Base-by-base conservation (phyloP, 2,329 filamentous ascomycete species). In the Pseudogymnoascus sp. region DNA sequence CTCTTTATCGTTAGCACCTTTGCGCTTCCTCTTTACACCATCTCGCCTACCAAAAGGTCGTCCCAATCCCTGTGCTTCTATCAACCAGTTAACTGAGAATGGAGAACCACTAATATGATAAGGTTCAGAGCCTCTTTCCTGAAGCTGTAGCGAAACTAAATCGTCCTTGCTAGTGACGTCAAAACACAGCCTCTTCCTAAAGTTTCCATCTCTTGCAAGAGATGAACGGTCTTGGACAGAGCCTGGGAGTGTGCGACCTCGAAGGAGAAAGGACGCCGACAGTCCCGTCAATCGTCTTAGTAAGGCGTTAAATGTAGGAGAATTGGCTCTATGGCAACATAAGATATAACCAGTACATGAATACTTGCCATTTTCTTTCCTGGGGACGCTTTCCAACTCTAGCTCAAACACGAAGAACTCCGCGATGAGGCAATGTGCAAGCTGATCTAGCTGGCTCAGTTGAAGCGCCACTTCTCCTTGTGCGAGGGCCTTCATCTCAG, bases 321-420 rank as follows among this genome's bases (percentile, higher is more conserved):
- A 60, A 47, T 50, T 37, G 26, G 64, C 60, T 54, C 61, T 62
- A 44, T 63, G 61, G 26, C 63, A 62, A 47, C 63, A 69, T 8
- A 67, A 61, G 61, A 69, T 68, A 61, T 66, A 60, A 54, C 66
- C 62, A 40, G 59, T 64, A 58, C 61, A 65, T 58, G 17, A 63
- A 60, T 68, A 69, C 62, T 59, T 41, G 15, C 63, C 62, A 37
- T 66, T 64, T 44, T 63, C 62, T 47, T 64, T 66, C 54, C 36
- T 35, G 17, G 65, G 65, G 41, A 67, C 60, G 11, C 21, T 54
- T 24, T 65, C 63, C 31, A 70, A 58, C 60, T 37, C 35, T 37
- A 37, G 35, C 35, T 69, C 62, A 47, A 69, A 69, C 33, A 68
- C 47, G 61, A 70, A 70, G 29, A 64, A 60, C 62, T 66, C 62